These are phyloP conservation scores for Podospora appendiculata DNA, from an alignment of 495 filamentous ascomycete genomes.

Conservation along the genomic window DNA sequence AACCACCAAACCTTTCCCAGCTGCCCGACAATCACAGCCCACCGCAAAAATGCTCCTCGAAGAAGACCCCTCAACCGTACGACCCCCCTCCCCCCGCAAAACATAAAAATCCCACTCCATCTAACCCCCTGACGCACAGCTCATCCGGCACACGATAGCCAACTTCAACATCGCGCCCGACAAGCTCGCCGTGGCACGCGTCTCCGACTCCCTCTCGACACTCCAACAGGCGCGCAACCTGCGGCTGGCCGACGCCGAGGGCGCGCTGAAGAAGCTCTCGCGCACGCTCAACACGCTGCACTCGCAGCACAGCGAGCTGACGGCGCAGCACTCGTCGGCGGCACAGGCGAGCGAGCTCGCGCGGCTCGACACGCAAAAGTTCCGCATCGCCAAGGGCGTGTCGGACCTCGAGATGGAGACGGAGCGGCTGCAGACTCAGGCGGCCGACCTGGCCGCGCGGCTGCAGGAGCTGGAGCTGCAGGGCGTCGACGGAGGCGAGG, in stretches of 20 bases:
- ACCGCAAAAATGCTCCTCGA: conserved; percentile 81
- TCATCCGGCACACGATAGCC: conserved; percentile 80
- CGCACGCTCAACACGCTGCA: conserved; percentile 62
- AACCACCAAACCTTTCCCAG: too few relatives aligned
- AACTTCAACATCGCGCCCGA: conserved; percentile 95
- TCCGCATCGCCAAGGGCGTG: conserved; percentile 81
- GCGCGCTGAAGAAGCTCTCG: conserved; percentile 62
- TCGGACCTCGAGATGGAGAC: conserved; percentile 87
- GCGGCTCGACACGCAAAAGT: conserved; percentile 86
- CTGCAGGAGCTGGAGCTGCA: conserved; percentile 80
- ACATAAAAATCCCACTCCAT: neutral
- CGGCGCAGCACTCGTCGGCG: conserved; percentile 60
- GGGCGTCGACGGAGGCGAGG: conserved; percentile 55
- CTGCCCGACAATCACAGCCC: neutral
- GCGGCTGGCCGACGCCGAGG: conserved; percentile 64
- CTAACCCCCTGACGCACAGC: conserved; percentile 34
- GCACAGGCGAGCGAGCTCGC: conserved; percentile 76
- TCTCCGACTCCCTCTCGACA: conserved; percentile 71
- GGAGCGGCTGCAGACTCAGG: conserved; percentile 75
- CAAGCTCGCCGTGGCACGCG: conserved; percentile 75
- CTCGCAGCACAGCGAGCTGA: conserved; percentile 62
- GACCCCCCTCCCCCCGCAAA: conserved; percentile 7
- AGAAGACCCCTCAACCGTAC: conserved; percentile 81
- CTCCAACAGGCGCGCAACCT: conserved; percentile 72
- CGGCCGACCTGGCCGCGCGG: conserved; percentile 65